Conservation (phyloP, 208 protist species). For the Lotmaria passim region DNA sequence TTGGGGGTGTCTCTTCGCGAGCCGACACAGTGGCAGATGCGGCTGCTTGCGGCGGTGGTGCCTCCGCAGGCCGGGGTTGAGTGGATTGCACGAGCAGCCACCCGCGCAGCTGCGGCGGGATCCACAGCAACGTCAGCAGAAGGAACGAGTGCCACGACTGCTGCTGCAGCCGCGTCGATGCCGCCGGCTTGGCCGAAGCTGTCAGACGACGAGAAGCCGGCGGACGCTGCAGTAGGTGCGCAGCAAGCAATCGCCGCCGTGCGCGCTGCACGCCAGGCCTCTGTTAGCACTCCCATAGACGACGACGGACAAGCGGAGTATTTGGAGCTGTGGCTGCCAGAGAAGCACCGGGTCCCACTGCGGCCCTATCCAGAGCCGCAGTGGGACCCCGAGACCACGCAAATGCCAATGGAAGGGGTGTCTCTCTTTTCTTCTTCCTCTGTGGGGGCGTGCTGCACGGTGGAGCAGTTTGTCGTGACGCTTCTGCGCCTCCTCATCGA, state of each 20-base stretch:
- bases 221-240: not conserved
- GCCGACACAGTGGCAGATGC: slow-evolving; percentile 23
- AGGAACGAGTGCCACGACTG: not conserved
- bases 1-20: slow-evolving; percentile 38
- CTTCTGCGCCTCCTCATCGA: slow-evolving; percentile 13
- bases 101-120: not conserved
- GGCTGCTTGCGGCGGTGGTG: slow-evolving; percentile 24
- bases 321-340: slow-evolving; percentile 79
- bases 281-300: slow-evolving; percentile 14
- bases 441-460: too few species aligned
- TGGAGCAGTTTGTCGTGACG: slow-evolving; percentile 16
- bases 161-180: not conserved
- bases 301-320: slow-evolving; percentile 18
- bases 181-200: not conserved
- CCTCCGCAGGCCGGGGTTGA: slow-evolving; percentile 24
- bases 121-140: too few species aligned
- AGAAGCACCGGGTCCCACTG: slow-evolving; percentile 74
- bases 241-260: not conserved
- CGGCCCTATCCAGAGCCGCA: slow-evolving; percentile 45
- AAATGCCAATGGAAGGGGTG: too few species aligned
- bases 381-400: slow-evolving; percentile 17
- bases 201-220: not conserved
- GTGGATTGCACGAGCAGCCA: slow-evolving; percentile 10
- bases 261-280: not conserved
- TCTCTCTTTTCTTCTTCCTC: too few species aligned